Percentiles rank a stretch among this genome's conserved stretches.
phyloP scores from a whole-genome alignment of 352 stramenopile species.

The Discostella stelligera region DNA sequence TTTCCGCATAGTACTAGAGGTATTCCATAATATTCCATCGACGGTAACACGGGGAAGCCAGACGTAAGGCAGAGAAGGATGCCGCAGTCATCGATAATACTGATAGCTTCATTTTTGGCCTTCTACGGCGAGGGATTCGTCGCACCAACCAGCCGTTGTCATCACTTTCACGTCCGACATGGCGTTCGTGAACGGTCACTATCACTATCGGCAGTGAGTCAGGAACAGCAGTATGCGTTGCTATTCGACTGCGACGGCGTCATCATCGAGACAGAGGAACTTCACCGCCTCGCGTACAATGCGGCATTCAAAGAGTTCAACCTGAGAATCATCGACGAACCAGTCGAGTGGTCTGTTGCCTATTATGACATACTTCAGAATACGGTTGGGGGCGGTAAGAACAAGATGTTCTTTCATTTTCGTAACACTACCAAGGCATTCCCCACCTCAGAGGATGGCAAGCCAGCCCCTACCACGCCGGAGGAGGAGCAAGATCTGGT shows the following conservation, averaged over 20 bases:
- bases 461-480: constrained; percentile 54
- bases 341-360: constrained; percentile 80
- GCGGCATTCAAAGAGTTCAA: constrained; percentile 78
- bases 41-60: not conserved
- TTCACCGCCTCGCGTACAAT: constrained; percentile 87
- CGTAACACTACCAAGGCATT: constrained; percentile 68
- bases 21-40: too few species aligned
- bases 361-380: constrained; percentile 86
- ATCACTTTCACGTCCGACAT: constrained; percentile 1
- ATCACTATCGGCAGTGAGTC: constrained; percentile 4
- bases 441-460: constrained; percentile 60
- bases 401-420: constrained; percentile 84
- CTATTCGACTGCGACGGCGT: constrained; percentile 84
- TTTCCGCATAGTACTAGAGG: too few species aligned
- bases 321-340: constrained; percentile 63
- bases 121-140: constrained; percentile 1
- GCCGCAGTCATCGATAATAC: constrained; percentile 10
- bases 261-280: constrained; percentile 84
- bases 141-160: not conserved
- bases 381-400: constrained; percentile 84
- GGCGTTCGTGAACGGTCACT: not conserved
- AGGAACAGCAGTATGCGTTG: constrained; percentile 46
- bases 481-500: constrained; percentile 79
- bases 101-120: constrained; percentile 3
- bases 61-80: not conserved